phyloP scores from a whole-genome alignment of 2,329 filamentous ascomycete species.

The Xenoacremonium recifei region DNA sequence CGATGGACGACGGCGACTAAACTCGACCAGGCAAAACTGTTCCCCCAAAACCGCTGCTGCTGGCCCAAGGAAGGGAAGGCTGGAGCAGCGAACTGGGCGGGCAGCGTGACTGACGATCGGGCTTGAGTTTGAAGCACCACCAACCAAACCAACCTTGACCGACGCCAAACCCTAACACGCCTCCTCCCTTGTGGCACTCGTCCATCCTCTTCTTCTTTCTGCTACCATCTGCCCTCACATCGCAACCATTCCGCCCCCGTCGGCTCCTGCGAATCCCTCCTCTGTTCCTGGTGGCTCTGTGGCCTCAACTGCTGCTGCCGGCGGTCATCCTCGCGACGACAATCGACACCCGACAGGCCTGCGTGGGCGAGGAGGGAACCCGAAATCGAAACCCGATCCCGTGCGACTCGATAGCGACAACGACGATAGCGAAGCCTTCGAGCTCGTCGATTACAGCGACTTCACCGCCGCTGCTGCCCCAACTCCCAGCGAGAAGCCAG shows the following conservation, averaged over 20 bases:
- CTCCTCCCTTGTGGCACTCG: no score
- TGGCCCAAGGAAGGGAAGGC: no score
- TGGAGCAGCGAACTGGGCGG: no score
- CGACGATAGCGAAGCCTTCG: conserved; percentile 30
- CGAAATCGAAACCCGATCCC: not conserved
- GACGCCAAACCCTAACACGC: no score
- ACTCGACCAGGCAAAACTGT: no score
- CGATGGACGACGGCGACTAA: no score
- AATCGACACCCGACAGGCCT: conserved; percentile 21
- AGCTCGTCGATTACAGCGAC: conserved; percentile 40
- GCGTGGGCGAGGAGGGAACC: conserved; percentile 37
- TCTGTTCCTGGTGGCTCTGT: conserved; percentile 28
- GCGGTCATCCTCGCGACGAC: conserved; percentile 19
- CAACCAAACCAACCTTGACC: no score
- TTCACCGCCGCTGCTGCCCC: not conserved
- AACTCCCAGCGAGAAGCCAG: conserved; percentile 26
- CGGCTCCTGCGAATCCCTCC: conserved; percentile 36
- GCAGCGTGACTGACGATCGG: no score
- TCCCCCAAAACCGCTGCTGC: no score
- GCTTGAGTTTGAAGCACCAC: no score
- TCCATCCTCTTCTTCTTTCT: no score
- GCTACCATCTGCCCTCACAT: no score
- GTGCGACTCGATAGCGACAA: conserved; percentile 8
- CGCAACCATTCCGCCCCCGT: conserved; percentile 35
- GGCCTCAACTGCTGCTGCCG: conserved; percentile 7